Percentiles rank a stretch among this genome's conserved stretches.
phyloP scores from a whole-genome alignment of 2,329 filamentous ascomycete genomes.

The Beauveria sp. region DNA sequence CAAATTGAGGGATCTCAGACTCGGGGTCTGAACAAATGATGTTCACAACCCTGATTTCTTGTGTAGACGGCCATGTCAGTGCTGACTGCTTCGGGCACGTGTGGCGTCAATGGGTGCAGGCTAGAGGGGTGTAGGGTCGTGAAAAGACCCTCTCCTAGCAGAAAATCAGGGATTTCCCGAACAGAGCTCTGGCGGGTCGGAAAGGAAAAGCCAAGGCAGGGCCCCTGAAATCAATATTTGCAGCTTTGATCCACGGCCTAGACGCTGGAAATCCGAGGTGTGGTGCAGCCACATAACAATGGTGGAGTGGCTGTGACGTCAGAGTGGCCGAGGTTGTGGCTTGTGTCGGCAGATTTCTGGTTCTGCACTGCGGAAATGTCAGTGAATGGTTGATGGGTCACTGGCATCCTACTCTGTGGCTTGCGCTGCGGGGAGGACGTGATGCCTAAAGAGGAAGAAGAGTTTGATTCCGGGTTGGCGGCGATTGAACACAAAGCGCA shows the following conservation, averaged over 20 bases:
- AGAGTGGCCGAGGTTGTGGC: not conserved
- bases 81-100: not conserved
- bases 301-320: constrained; percentile 2
- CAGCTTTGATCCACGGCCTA: not conserved
- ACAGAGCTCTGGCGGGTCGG: not conserved
- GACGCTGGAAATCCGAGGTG: not conserved
- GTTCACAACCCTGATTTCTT: not conserved
- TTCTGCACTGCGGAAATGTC: not conserved
- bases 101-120: not conserved
- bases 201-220: not conserved
- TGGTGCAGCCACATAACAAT: not conserved
- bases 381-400: too few species aligned
- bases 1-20: too few species aligned
- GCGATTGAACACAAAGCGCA: not conserved
- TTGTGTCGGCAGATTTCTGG: not conserved
- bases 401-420: not conserved
- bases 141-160: not conserved
- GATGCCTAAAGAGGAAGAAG: not conserved
- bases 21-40: not conserved
- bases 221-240: not conserved
- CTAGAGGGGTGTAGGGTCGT: not conserved
- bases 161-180: constrained; percentile 1
- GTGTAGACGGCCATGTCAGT: not conserved
- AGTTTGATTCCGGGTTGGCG: not conserved
- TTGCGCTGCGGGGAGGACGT: not conserved